Evolutionary conservation across 805 yeast genomes (phyloP).

Genomic region (Dipodascus geniculatus): DNA sequence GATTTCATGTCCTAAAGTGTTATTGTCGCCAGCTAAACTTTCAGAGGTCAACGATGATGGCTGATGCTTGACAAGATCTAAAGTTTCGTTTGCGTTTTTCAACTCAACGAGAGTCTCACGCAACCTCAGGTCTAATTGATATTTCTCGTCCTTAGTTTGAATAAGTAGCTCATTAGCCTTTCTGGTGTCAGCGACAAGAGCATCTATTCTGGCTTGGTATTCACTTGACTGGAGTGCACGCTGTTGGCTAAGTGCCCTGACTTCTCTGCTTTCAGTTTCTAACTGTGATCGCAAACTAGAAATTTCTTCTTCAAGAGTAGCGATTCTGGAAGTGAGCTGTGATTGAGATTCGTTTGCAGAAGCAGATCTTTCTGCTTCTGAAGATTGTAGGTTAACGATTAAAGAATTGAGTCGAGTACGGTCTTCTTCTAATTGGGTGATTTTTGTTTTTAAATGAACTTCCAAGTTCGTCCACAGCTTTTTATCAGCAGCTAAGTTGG

Average conservation of each 20-base stretch:
- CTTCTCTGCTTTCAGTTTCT: constrained; percentile 38
- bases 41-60: neutral
- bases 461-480: constrained; percentile 38
- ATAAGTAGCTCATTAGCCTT: constrained; percentile 32
- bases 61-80: constrained; percentile 20
- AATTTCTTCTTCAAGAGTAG: constrained; percentile 37
- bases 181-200: constrained; percentile 35
- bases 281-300: constrained; percentile 35
- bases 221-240: constrained; percentile 47
- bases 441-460: constrained; percentile 39
- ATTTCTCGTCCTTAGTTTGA: constrained; percentile 31
- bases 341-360: constrained; percentile 38
- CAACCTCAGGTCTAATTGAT: constrained; percentile 30
- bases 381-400: constrained; percentile 46
- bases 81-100: constrained; percentile 18
- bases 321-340: constrained; percentile 38
- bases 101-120: constrained; percentile 25
- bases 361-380: constrained; percentile 49
- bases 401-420: constrained; percentile 44
- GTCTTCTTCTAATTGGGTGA: constrained; percentile 43
- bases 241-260: constrained; percentile 37
- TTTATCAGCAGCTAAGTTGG: constrained; percentile 44
- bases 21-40: neutral
- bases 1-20: constrained; percentile 23
- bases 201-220: constrained; percentile 49